These are phyloP conservation scores for Leccinum huronense DNA, from an alignment of 1,284 basidiomycete genomes.

Conservation along the genomic window DNA sequence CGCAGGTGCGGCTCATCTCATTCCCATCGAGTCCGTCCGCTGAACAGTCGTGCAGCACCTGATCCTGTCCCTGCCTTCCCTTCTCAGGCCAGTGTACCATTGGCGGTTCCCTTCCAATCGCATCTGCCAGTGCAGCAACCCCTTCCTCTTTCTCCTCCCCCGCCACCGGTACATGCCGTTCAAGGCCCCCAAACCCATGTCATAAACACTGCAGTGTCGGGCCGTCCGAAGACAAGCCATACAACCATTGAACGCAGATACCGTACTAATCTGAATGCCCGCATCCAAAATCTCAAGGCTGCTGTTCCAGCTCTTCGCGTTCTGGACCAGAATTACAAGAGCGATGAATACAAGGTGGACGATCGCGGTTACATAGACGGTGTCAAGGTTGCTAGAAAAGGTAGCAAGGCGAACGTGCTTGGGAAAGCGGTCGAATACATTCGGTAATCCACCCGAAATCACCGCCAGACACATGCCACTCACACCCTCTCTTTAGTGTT, in stretches of 20 bases:
- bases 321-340: constrained; percentile 56
- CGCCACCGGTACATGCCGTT: constrained; percentile 34
- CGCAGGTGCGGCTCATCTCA: constrained; percentile 18
- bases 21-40: not conserved
- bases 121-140: constrained; percentile 21
- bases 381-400: constrained; percentile 79
- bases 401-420: constrained; percentile 80
- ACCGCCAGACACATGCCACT: not conserved
- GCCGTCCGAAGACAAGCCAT: constrained; percentile 81
- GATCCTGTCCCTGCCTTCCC: constrained; percentile 17
- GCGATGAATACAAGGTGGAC: constrained; percentile 56
- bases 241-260: constrained; percentile 91
- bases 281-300: constrained; percentile 78
- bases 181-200: constrained; percentile 29
- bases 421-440: constrained; percentile 85
- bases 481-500: constrained; percentile 43
- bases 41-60: constrained; percentile 17
- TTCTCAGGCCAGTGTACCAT: constrained; percentile 33
- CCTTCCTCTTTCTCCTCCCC: constrained; percentile 36
- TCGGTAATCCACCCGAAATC: constrained; percentile 36
- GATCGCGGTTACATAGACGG: constrained; percentile 77
- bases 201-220: constrained; percentile 31
- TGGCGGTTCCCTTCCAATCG: constrained; percentile 30
- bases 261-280: constrained; percentile 86
- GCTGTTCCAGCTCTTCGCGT: constrained; percentile 82